Percentiles rank a stretch among this genome's conserved stretches.
These are phyloP conservation scores for Paramyrothecium roridum DNA, from an alignment of 2,329 filamentous ascomycete genomes.

Conservation along the genomic window DNA sequence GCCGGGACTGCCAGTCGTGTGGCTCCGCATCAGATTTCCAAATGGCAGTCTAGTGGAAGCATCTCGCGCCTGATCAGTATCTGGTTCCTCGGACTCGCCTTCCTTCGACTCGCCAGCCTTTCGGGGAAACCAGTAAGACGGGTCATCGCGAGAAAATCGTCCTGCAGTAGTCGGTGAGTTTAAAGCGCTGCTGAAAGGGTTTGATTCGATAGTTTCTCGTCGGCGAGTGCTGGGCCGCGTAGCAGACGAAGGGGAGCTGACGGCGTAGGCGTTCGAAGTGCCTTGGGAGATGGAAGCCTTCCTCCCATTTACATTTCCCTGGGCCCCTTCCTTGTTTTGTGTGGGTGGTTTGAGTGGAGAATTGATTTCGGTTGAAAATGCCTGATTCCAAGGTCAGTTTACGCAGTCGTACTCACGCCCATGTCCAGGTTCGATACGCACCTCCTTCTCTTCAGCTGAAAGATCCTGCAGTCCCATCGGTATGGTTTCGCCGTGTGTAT, in stretches of 20 bases:
- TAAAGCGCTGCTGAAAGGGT: conserved; percentile 51
- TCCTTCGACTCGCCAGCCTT: conserved; percentile 54
- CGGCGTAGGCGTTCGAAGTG: conserved; percentile 60
- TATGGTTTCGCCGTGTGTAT: conserved; percentile 63
- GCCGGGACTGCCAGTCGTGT: conserved; percentile 42
- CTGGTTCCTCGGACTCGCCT: conserved; percentile 50
- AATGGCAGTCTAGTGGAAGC: conserved; percentile 33
- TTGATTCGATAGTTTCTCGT: conserved; percentile 75
- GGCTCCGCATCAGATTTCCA: conserved; percentile 49
- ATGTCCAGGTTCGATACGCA: conserved; percentile 29
- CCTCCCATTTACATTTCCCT: conserved; percentile 62
- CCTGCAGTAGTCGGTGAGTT: conserved; percentile 59
- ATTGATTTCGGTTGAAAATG: conserved; percentile 85
- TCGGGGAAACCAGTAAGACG: conserved; percentile 54
- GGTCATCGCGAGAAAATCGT: conserved; percentile 62
- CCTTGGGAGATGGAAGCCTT: conserved; percentile 81
- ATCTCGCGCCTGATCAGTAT: conserved; percentile 29
- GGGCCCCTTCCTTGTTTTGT: conserved; percentile 65
- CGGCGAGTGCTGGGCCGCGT: conserved; percentile 74
- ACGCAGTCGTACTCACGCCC: neutral
- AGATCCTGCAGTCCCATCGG: conserved; percentile 74
- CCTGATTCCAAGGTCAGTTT: conserved; percentile 42
- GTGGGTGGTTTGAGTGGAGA: conserved; percentile 85
- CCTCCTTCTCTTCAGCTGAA: conserved; percentile 59
- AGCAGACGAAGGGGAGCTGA: conserved; percentile 69